Evolutionary conservation across 192 early-diverging fungal species (phyloP).

Genomic region (Coemansia pectinata): DNA sequence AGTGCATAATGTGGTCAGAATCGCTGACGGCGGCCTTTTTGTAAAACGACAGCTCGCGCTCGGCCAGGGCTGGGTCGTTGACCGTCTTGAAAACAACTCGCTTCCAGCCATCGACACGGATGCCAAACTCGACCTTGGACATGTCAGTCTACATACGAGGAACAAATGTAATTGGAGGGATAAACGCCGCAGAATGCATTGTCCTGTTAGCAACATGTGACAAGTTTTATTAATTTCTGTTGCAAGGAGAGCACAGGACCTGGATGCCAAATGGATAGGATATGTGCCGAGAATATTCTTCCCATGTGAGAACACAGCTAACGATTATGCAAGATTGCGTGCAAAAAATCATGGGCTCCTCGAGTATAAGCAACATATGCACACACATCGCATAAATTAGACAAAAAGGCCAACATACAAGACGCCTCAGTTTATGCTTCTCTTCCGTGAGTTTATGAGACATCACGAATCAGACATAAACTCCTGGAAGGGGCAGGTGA

Average conservation of each 20-base stretch:
- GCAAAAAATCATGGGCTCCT: slow-evolving; percentile 3
- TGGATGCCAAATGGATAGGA: neutral
- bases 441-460: neutral
- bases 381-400: slow-evolving; percentile 1
- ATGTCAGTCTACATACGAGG: slow-evolving; percentile 51
- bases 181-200: slow-evolving; percentile 3
- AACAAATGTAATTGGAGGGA: slow-evolving; percentile 6
- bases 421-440: neutral
- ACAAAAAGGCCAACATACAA: neutral
- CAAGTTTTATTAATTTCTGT: neutral
- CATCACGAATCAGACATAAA: neutral
- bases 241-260: neutral
- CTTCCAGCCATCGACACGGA: slow-evolving; percentile 59
- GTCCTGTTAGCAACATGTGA: neutral
- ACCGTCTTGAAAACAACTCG: slow-evolving; percentile 69
- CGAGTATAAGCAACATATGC: neutral
- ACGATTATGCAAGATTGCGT: slow-evolving; percentile 18
- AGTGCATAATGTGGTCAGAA: slow-evolving; percentile 55
- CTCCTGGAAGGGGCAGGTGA: neutral
- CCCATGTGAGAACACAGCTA: slow-evolving; percentile 1
- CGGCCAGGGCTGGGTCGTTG: slow-evolving; percentile 55
- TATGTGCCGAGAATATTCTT: neutral
- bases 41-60: slow-evolving; percentile 60
- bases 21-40: slow-evolving; percentile 42
- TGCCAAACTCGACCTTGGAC: slow-evolving; percentile 66